Conservation (phyloP, 768 basidiomycete species). For the Cyclocybe cylindracea region DNA sequence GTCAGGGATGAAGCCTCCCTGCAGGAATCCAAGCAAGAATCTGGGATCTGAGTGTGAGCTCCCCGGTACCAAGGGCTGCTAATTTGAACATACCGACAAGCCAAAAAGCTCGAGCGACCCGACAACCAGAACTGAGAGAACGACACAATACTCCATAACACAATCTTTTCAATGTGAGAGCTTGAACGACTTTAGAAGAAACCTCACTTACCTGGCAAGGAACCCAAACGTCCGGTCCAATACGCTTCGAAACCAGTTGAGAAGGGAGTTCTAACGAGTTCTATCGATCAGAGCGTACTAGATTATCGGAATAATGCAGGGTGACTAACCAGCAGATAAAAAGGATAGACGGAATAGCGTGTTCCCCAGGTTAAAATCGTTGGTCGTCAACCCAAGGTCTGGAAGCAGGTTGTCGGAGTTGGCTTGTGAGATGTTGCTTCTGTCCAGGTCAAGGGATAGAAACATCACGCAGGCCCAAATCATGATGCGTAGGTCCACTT, state of each 20-base stretch:
- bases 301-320: not conserved
- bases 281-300: not conserved
- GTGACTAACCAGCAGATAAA: conserved; percentile 36
- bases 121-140: conserved; percentile 60
- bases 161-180: conserved; percentile 35
- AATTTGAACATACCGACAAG: conserved; percentile 38
- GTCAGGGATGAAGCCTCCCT: conserved; percentile 69
- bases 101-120: conserved; percentile 54
- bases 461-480: conserved; percentile 67
- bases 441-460: conserved; percentile 58
- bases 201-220: conserved; percentile 47
- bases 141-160: conserved; percentile 57
- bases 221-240: conserved; percentile 71
- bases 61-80: too few relatives aligned
- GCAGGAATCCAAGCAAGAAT: conserved; percentile 56
- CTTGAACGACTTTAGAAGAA: not conserved
- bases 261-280: conserved; percentile 54
- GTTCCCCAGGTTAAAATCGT: conserved; percentile 68
- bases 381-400: conserved; percentile 60
- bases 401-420: conserved; percentile 70
- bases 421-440: conserved; percentile 64
- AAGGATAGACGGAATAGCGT: conserved; percentile 54
- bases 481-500: conserved; percentile 61
- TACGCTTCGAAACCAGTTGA: conserved; percentile 64
- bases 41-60: conserved; percentile 21